Evolutionary conservation across 208 protist species (phyloP), one percentile per base, ranked within the genome.

Genomic region (Leptomonas pyrrhocoris): DNA sequence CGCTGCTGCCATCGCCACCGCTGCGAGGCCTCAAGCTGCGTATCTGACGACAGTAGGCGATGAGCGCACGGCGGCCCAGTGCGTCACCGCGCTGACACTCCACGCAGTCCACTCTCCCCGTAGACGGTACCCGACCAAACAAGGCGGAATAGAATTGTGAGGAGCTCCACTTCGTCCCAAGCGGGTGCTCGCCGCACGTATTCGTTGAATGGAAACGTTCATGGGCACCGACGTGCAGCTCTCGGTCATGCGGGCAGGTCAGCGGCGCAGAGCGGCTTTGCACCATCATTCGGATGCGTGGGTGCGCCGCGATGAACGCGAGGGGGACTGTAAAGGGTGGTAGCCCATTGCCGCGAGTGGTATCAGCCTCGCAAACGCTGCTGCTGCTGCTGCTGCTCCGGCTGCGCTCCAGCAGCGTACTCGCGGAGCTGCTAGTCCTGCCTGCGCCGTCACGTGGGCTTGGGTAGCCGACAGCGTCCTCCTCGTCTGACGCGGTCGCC

Each of bases 51-150:
- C 27, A 53, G 43, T 64, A 64, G 27, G 58, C 58, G 5, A 27
- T 9, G 19, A 64, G 21, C 4, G 43, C 58, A 7, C 58, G 43
- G 1, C 58, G 58, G 27, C 58, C 27, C 16, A 64, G 16, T 25
- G 43, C 58, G 18, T 43, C 58, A 21, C 58, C 43, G 5, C 18
- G 58, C 58, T 64, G 58, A 38, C 58, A 64, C 43, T 23, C 25
- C 43, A n/a, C 58, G 30, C 58, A 64, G 28, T 64, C 58, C 43
- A 64, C 21, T 7, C 58, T 25, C 13, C 58, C 56, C 2, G 23
- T 16, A 19, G 40, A 30, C 2, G 13, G 38, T 6, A 4, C n/a
- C 34, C 16, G 28, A 15, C 13, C n/a, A n/a, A n/a, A n/a, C n/a
- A n/a, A n/a, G n/a, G n/a, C n/a, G n/a, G n/a, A n/a, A n/a, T n/a